Conservation (phyloP, 768 basidiomycete species). For the Rhodotorula diobovata region DNA sequence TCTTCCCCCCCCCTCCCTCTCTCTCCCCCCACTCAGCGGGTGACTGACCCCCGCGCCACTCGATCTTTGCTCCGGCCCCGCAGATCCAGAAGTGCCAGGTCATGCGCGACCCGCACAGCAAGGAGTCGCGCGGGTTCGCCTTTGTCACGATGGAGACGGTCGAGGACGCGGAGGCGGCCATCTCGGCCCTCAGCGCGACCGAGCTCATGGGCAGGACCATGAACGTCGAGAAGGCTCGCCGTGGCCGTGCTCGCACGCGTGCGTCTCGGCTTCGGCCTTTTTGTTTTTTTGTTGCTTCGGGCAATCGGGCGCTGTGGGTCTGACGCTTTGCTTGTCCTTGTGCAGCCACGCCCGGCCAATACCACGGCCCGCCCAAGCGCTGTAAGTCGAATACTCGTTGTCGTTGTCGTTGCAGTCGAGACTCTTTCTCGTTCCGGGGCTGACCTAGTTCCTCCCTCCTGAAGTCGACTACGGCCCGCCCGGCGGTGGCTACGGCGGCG, state of each 20-base stretch:
- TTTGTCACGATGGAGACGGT: slow-evolving; percentile 79
- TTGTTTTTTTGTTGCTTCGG: too few relatives aligned
- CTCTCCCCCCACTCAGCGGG: not conserved
- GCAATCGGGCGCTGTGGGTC: too few relatives aligned
- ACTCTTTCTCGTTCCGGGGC: too few relatives aligned
- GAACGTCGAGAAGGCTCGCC: slow-evolving; percentile 89
- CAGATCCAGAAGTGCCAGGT: slow-evolving; percentile 63
- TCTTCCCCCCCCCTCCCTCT: slow-evolving; percentile 32
- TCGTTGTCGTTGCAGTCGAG: too few relatives aligned
- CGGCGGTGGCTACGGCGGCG: slow-evolving; percentile 21
- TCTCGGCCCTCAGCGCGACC: slow-evolving; percentile 73
- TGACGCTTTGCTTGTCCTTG: too few relatives aligned
- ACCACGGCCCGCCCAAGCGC: slow-evolving; percentile 88
- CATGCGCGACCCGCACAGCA: slow-evolving; percentile 65
- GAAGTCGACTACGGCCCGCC: slow-evolving; percentile 2
- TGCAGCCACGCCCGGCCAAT: slow-evolving; percentile 76
- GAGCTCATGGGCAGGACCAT: slow-evolving; percentile 82
- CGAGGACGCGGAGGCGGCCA: slow-evolving; percentile 88
- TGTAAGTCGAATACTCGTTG: slow-evolving; percentile 52
- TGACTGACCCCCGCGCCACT: not conserved
- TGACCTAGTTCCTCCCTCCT: slow-evolving; percentile 40
- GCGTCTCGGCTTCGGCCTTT: too few relatives aligned
- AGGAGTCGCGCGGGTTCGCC: slow-evolving; percentile 74
- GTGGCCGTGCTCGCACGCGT: slow-evolving; percentile 76
- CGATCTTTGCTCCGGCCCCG: not conserved